Conservation (phyloP, 257 asterid genomes). For the Jasminum sambac region DNA sequence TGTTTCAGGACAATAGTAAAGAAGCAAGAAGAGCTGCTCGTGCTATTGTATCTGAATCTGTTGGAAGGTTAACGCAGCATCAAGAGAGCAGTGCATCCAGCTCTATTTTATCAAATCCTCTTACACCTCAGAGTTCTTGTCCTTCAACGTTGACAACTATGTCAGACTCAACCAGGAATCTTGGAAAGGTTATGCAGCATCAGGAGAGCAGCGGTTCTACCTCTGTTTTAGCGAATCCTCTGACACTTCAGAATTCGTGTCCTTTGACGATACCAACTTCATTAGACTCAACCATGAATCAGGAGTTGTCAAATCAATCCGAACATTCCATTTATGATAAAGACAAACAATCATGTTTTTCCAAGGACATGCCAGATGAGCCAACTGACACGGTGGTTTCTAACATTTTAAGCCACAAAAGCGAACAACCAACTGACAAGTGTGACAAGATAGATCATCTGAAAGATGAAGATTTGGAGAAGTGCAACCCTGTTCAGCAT, state of each 20-base stretch:
- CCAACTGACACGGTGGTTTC: conserved; percentile 27
- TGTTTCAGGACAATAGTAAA: conserved; percentile 35
- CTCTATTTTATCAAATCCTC: conserved; percentile 45
- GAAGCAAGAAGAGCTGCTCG: conserved; percentile 22
- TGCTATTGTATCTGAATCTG: conserved; percentile 32
- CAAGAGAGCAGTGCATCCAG: conserved; percentile 63
- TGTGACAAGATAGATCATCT: conserved; percentile 31
- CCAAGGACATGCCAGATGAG: conserved; percentile 30
- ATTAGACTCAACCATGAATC: conserved; percentile 47
- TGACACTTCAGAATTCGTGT: conserved; percentile 47
- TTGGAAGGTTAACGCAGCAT: conserved; percentile 43
- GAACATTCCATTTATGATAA: conserved; percentile 44
- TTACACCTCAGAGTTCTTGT: conserved; percentile 47
- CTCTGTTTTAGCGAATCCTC: conserved; percentile 45
- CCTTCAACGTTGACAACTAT: conserved; percentile 37
- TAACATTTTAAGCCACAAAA: conserved; percentile 27
- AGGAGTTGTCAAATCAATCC: conserved; percentile 44
- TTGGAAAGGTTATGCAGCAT: conserved; percentile 43
- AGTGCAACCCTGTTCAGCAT: conserved; percentile 24
- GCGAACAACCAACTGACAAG: conserved; percentile 25
- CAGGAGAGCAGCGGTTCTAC: conserved; percentile 62
- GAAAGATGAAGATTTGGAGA: conserved; percentile 31
- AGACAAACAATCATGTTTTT: conserved; percentile 31
- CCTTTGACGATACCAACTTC: conserved; percentile 38
- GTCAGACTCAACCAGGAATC: conserved; percentile 13